Conservation (phyloP, 768 basidiomycete species). For the Strobilomyces confusus region DNA sequence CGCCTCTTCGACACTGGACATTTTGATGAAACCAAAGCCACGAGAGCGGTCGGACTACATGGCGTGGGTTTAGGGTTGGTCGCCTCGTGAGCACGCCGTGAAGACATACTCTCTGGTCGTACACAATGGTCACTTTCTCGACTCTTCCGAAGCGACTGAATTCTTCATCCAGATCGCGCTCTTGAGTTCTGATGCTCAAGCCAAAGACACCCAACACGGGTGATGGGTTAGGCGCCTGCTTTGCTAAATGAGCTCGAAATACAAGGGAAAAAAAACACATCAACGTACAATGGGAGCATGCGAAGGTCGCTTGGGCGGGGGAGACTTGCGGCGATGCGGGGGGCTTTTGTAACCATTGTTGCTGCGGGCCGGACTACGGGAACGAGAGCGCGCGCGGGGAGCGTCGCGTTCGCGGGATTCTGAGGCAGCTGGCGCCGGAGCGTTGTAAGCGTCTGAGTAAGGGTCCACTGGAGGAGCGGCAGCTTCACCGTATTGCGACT, state of each 20-base stretch:
- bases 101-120: constrained; percentile 83
- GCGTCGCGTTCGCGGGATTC: constrained; percentile 53
- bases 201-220: constrained; percentile 96
- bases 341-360: constrained; percentile 59
- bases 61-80: constrained; percentile 20
- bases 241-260: constrained; percentile 34
- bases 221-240: constrained; percentile 84
- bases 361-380: constrained; percentile 59
- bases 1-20: constrained; percentile 87
- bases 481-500: constrained; percentile 62
- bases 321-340: constrained; percentile 52
- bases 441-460: constrained; percentile 79
- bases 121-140: constrained; percentile 94
- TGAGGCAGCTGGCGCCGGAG: constrained; percentile 47
- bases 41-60: constrained; percentile 88
- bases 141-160: constrained; percentile 86
- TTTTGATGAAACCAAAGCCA: constrained; percentile 97
- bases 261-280: not conserved
- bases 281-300: constrained; percentile 72
- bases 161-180: constrained; percentile 92
- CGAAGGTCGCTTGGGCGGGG: constrained; percentile 57
- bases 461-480: constrained; percentile 64
- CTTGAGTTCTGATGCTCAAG: constrained; percentile 90
- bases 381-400: constrained; percentile 67
- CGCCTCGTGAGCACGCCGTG: not conserved